Base-by-base conservation (phyloP, 2,329 filamentous ascomycete species). In the Cercospora beticola region DNA sequence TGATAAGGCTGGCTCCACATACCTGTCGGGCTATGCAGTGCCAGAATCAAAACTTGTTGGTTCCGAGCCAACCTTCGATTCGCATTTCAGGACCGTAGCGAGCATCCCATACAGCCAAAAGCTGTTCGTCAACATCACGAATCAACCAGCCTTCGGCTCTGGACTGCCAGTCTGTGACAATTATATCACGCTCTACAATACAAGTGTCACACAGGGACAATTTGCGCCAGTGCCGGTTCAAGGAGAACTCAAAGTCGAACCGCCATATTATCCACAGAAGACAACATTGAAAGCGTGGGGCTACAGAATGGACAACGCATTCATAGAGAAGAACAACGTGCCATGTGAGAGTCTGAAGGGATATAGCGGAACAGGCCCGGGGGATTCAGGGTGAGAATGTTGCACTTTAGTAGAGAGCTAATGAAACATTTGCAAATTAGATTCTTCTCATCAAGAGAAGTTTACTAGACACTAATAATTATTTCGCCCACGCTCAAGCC, bases 91-190 rank as follows among this genome's bases (percentile, higher is more conserved):
- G 14, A 54, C 65, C 10, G 65, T 52, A 7, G 49, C 26, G 6
- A 69, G 56, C 16, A 61, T 64, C 23, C 60, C 61, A 14, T 69
- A 61, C 46, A 62, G 30, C 7, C 68, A 69, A 14, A 56, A 62
- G 33, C 46, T 69, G 49, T 66, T 69, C 18, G 36, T 67, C 28
- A 71, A 71, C 46, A 65, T 71, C 36, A 71, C 67, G 4, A 69
- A 71, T 52, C 69, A 71, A 40, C 69, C 69, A 3, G 33, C 59
- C 9, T 71, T 71, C 7, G 65, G 59, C 61, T 56, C 60, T 2
- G 57, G 57, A 0, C 33, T 59, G 12, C 56, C 40, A 1, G 57
- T 67, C 14, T 70, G 69, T 49, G 67, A 71, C 52, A 67, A 66
- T 49, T 66, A 64, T 56, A 69, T 68, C 18, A 68, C 63, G 14